A percentile compares a stretch with the other conserved stretches of the same genome.
Conservation (phyloP, 2,329 filamentous ascomycete species). For the Colletotrichum chlorophyti region DNA sequence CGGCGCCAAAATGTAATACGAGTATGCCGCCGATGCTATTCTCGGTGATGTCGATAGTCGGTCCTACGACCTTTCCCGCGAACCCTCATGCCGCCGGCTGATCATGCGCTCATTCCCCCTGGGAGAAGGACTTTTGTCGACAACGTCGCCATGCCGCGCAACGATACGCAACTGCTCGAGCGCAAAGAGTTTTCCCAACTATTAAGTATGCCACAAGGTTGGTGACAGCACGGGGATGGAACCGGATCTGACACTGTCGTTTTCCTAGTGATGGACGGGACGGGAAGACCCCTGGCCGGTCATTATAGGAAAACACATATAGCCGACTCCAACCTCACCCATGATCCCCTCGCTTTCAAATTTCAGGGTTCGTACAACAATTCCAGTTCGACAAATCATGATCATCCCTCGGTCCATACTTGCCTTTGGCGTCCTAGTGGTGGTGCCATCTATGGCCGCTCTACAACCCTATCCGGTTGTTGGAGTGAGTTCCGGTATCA, state of each 20-base stretch:
- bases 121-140: neutral
- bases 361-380: too few relatives aligned
- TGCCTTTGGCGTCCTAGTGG: constrained; percentile 1
- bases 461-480: constrained; percentile 37
- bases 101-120: neutral
- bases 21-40: neutral
- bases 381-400: neutral
- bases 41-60: neutral
- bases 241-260: neutral
- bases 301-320: neutral
- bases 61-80: neutral
- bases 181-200: neutral
- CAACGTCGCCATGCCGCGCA: constrained; percentile 4
- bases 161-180: neutral
- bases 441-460: neutral
- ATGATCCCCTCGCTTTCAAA: neutral
- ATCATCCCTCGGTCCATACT: neutral
- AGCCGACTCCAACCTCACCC: too few relatives aligned
- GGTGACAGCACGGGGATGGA: neutral
- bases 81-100: neutral
- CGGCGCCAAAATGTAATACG: neutral
- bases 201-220: constrained; percentile 20
- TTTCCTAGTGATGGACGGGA: neutral
- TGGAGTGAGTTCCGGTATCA: constrained; percentile 45
- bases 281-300: neutral